These are phyloP conservation scores for Aspergillus intermedius DNA, from an alignment of 2,329 filamentous ascomycete genomes.

Conservation along the genomic window DNA sequence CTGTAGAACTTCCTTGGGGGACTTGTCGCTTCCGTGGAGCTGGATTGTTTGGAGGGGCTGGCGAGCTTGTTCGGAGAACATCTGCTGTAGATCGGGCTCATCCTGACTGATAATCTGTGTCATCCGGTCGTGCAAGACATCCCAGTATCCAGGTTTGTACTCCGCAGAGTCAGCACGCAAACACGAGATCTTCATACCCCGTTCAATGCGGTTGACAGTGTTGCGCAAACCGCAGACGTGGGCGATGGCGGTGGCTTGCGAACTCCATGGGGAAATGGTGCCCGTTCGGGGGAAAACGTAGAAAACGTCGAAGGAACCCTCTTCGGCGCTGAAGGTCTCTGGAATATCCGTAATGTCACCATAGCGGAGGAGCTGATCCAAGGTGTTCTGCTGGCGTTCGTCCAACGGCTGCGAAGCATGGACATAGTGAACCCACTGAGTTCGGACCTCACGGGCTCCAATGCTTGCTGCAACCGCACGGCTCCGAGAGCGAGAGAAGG, in stretches of 20 bases:
- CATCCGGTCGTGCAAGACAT: conserved; percentile 88
- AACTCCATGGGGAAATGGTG: conserved; percentile 92
- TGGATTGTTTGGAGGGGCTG: conserved; percentile 67
- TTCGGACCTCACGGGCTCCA: conserved; percentile 38
- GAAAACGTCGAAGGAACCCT: conserved; percentile 52
- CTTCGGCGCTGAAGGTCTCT: conserved; percentile 38
- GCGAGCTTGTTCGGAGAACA: conserved; percentile 68
- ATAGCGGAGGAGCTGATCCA: conserved; percentile 57
- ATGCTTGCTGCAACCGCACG: conserved; percentile 38
- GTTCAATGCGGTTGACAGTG: conserved; percentile 72
- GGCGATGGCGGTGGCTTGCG: conserved; percentile 88
- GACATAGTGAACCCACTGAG: conserved; percentile 57
- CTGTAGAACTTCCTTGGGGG: conserved; percentile 65
- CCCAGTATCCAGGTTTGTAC: conserved; percentile 50
- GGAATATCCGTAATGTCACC: conserved; percentile 49
- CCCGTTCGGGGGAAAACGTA: conserved; percentile 74
- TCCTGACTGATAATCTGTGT: conserved; percentile 70
- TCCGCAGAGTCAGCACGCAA: conserved; percentile 50
- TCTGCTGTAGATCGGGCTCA: conserved; percentile 62
- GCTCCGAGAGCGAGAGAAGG: conserved; percentile 42
- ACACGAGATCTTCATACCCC: conserved; percentile 70
- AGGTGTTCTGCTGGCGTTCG: conserved; percentile 42
- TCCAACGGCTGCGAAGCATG: conserved; percentile 48
- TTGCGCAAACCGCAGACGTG: conserved; percentile 78
- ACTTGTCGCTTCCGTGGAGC: conserved; percentile 59